phyloP scores from a whole-genome alignment of 768 basidiomycete genomes.

The Rhodotorula graminis region DNA sequence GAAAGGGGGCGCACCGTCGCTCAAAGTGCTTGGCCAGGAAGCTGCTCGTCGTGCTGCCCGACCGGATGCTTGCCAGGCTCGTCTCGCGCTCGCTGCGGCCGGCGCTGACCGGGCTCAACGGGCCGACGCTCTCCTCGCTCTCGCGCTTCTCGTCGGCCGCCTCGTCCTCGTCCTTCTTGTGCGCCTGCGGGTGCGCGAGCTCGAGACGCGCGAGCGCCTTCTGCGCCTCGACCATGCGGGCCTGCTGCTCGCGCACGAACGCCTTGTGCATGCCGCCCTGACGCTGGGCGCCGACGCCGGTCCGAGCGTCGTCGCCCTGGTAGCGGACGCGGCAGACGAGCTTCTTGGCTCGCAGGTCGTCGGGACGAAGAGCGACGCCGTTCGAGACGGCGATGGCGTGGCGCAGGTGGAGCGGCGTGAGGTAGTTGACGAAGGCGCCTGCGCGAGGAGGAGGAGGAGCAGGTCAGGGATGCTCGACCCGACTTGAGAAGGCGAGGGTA shows the following conservation, averaged over 20 bases:
- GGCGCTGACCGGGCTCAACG: not conserved
- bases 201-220: not conserved
- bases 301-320: constrained; percentile 75
- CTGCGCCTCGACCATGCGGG: constrained; percentile 31
- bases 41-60: constrained; percentile 33
- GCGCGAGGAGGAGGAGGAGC: not conserved
- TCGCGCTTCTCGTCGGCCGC: not conserved
- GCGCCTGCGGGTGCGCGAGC: constrained; percentile 34
- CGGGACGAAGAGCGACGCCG: constrained; percentile 63
- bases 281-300: constrained; percentile 87
- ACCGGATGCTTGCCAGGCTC: constrained; percentile 8
- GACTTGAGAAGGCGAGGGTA: not conserved
- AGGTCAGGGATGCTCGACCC: not conserved
- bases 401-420: constrained; percentile 59
- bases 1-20: constrained; percentile 59
- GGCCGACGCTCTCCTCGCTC: constrained; percentile 11
- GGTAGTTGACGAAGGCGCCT: constrained; percentile 85
- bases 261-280: constrained; percentile 67
- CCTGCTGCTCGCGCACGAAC: constrained; percentile 66
- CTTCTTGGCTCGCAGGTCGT: constrained; percentile 66
- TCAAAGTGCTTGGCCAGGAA: constrained; percentile 72
- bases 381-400: constrained; percentile 69
- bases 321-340: constrained; percentile 77
- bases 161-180: not conserved
- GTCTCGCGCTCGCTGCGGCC: constrained; percentile 8